These are phyloP conservation scores for Geosmithia flava DNA, from an alignment of 2,329 filamentous ascomycete genomes.

Conservation along the genomic window DNA sequence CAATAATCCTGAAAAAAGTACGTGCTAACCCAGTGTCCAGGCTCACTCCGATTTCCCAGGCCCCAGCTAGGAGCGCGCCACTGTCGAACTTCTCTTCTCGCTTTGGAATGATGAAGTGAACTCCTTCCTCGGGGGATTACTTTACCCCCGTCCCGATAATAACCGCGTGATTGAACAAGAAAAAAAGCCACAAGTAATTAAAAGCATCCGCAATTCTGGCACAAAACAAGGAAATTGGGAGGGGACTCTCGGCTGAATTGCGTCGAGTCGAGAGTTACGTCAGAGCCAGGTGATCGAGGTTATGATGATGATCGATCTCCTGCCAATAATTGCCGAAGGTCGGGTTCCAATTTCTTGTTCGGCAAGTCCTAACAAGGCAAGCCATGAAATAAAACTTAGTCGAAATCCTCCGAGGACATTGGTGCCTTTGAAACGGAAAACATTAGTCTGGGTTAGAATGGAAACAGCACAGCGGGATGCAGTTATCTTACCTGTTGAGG, in stretches of 20 bases:
- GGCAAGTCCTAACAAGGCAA: not conserved
- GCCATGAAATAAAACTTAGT: not conserved
- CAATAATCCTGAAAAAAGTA: not conserved
- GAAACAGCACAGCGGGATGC: not conserved
- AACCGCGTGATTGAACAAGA: not conserved
- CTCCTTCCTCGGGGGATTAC: not conserved
- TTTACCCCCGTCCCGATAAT: not conserved
- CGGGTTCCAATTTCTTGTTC: not conserved
- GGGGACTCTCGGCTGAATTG: too few species aligned
- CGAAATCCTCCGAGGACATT: conserved; percentile 32
- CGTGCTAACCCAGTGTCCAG: conserved; percentile 25
- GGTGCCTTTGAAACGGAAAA: conserved; percentile 17
- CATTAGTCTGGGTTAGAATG: conserved; percentile 2
- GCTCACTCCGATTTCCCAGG: conserved; percentile 51
- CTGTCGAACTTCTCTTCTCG: conserved; percentile 63
- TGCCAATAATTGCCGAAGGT: not conserved
- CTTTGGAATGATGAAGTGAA: conserved; percentile 45
- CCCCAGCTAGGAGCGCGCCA: conserved; percentile 46
- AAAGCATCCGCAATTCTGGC: not conserved
- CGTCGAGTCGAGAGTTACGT: not conserved
- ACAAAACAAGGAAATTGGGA: not conserved
- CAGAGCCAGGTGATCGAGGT: not conserved
- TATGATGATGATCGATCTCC: not conserved
- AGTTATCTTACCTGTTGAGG: conserved; percentile 59
- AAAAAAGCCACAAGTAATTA: not conserved